phyloP scores from a whole-genome alignment of 2,329 filamentous ascomycete genomes.

The Teratosphaeria zuluensis region DNA sequence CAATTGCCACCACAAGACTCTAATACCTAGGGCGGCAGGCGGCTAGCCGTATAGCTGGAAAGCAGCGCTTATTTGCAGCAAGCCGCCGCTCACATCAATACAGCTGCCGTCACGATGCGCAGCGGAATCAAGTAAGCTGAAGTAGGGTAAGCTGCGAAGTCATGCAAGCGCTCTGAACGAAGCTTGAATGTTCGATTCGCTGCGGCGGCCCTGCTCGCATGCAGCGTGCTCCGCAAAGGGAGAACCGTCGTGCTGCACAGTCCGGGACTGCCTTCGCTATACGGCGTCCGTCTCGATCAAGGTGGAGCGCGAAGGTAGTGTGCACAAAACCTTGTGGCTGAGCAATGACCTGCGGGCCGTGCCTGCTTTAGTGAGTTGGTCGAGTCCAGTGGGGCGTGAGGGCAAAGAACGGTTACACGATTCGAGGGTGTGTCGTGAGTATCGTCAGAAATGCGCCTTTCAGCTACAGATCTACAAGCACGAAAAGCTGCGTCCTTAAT shows the following conservation, averaged over 20 bases:
- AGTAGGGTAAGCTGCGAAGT: neutral
- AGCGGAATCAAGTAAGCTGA: neutral
- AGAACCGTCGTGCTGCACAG: neutral
- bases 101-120: neutral
- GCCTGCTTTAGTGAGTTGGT: neutral
- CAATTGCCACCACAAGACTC: neutral
- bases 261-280: neutral
- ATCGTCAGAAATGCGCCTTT: neutral
- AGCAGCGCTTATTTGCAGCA: neutral
- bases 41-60: neutral
- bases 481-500: neutral
- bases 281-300: neutral
- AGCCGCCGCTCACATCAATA: neutral
- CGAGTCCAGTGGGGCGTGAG: neutral
- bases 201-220: neutral
- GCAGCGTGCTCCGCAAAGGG: neutral
- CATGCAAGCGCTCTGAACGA: neutral
- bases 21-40: neutral
- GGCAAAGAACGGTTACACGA: no score
- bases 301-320: neutral
- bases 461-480: neutral
- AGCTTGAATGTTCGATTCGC: neutral
- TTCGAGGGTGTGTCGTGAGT: no score
- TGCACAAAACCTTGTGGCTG: neutral
- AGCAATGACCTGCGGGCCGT: neutral